Evolutionary conservation across 805 yeast genomes (phyloP), one percentile per base, ranked within the genome.

Genomic region (Wickerhamiella azyma): DNA sequence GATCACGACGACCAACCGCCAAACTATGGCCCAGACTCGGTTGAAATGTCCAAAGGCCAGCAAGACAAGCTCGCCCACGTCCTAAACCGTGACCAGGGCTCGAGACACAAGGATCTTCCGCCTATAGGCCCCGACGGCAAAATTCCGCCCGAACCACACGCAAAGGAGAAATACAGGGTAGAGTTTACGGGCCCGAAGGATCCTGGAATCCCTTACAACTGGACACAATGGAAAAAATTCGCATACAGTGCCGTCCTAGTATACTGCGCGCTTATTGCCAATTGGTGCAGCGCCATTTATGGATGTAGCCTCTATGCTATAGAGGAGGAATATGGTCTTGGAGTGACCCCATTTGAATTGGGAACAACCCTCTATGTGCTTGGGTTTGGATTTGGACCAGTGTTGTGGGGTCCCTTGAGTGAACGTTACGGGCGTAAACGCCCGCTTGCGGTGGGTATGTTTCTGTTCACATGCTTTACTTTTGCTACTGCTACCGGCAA

Each of bases 401-500:
- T 77, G 59, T 52, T 79, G 13, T 75, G 77, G 71, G 83, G 81
- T 1, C 81, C 81, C 2, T 51, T 74, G 9, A 71, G 76, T 1
- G 79, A 75, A 55, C 54, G 71, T 48, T 68, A 59, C 46, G 66
- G 66, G 42, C 44, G 89, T 62, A 71, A 72, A 59, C 62, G 70
- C n/a, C 74, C 79, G 6, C 52, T 77, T 43, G 52, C 78, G 1
- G 53, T 72, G 3, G 69, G 80, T 2, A 60, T 70, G 9, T 62
- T 77, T 17, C 71, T 76, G 0, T 76, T 69, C 57, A 64, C 70
- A 5, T 52, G 71, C 37, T 81, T 82, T 62, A 69, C 70, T 37
- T 79, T 79, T 56, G 92, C 79, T 2, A 75, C 74, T 30, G 94
- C 86, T 1, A 68, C 79, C 19, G 81, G 83, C 18, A 69, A 81